Evolutionary conservation across 345 rosid species (phyloP).

Genomic region (Gossypium sturtianum): DNA sequence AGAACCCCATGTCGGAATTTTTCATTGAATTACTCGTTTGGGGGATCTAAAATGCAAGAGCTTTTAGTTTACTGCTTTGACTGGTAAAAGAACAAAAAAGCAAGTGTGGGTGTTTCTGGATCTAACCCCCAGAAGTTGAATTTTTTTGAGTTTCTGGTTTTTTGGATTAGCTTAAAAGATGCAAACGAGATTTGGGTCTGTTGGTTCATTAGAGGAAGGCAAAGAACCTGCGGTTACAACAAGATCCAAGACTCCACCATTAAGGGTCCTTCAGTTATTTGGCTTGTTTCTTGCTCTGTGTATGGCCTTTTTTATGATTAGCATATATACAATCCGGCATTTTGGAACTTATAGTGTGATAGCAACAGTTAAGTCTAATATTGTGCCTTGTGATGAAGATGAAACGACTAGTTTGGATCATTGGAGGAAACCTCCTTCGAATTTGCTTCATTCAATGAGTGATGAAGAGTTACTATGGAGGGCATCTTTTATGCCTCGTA

Average conservation of each 20-base stretch:
- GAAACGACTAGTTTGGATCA: slow-evolving; percentile 25
- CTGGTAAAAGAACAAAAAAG: neutral
- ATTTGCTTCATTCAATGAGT: slow-evolving; percentile 60
- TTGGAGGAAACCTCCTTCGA: slow-evolving; percentile 62
- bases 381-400: slow-evolving; percentile 47
- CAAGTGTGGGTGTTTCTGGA: slow-evolving; percentile 10
- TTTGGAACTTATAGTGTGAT: slow-evolving; percentile 52
- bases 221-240: slow-evolving; percentile 38
- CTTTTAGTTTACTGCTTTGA: slow-evolving; percentile 1
- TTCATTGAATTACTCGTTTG: neutral
- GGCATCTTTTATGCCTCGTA: slow-evolving; percentile 65
- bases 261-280: slow-evolving; percentile 46
- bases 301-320: slow-evolving; percentile 52
- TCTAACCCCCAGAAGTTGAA: slow-evolving; percentile 12
- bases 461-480: slow-evolving; percentile 83
- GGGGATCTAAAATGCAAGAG: slow-evolving; percentile 3
- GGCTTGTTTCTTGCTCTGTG: slow-evolving; percentile 48
- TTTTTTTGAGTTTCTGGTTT: neutral
- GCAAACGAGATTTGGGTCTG: slow-evolving; percentile 47
- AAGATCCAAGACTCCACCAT: slow-evolving; percentile 46
- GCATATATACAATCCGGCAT: slow-evolving; percentile 58
- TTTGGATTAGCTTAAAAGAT: slow-evolving; percentile 24
- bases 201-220: slow-evolving; percentile 52
- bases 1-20: neutral
- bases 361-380: slow-evolving; percentile 37